Percentiles rank a stretch among this genome's conserved stretches.
Conservation (phyloP, 169 alveolate species). For the Eimeria sp. region DNA sequence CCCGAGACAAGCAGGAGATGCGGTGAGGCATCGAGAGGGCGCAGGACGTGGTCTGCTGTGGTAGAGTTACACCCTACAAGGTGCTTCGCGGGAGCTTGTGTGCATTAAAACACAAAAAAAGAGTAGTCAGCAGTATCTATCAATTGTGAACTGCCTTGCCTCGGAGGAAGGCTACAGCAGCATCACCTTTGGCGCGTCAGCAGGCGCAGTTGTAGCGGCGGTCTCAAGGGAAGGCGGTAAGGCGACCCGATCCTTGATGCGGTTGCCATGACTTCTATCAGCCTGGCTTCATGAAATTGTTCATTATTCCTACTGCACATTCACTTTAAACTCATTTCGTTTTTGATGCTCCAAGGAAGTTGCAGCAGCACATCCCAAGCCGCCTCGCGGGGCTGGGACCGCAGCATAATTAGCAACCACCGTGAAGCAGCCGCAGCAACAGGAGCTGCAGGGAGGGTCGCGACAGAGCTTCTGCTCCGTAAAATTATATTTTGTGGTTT, state of each 20-base stretch:
- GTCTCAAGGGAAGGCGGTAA: slow-evolving; percentile 1
- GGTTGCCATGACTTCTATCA: not conserved
- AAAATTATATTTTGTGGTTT: not conserved
- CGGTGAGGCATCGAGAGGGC: not conserved
- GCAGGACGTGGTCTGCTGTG: not conserved
- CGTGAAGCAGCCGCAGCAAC: slow-evolving; percentile 7
- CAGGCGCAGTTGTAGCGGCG: slow-evolving; percentile 5
- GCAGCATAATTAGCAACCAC: not conserved
- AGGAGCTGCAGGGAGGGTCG: not conserved
- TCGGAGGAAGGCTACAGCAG: not conserved
- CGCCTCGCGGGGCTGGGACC: slow-evolving; percentile 56
- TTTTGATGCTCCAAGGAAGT: not conserved
- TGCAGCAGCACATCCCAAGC: not conserved
- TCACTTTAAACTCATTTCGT: not conserved
- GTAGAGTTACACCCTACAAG: not conserved
- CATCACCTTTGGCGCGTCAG: not conserved
- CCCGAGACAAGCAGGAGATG: not conserved
- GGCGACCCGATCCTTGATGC: not conserved
- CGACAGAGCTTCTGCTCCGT: not conserved
- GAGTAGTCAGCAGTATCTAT: not conserved
- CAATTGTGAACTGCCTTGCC: not conserved
- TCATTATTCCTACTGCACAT: not conserved
- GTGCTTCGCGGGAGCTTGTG: not conserved
- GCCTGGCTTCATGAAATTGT: not conserved
- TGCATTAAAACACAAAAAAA: not conserved